phyloP scores from a whole-genome alignment of 352 stramenopile species.

The Phytophthora fragariae region DNA sequence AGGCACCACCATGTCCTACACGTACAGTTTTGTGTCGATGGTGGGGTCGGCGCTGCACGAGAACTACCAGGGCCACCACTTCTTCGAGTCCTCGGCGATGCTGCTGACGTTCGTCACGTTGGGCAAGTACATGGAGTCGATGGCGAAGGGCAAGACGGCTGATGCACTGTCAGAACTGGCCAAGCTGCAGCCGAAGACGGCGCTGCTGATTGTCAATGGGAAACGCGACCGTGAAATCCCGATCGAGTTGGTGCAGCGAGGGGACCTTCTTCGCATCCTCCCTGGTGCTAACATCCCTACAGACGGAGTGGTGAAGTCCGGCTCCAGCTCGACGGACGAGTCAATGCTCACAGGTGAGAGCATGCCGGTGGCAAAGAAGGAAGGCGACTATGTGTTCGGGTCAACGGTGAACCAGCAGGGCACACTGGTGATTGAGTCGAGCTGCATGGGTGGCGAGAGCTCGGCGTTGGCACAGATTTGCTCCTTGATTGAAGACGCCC shows the following conservation, averaged over 20 bases:
- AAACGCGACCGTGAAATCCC: conserved; percentile 75
- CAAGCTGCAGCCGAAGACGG: conserved; percentile 84
- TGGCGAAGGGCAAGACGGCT: conserved; percentile 87
- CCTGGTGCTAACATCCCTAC: conserved; percentile 84
- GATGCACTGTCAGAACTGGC: conserved; percentile 76
- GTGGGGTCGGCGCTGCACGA: conserved; percentile 65
- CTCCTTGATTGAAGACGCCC: conserved; percentile 88
- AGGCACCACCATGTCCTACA: conserved; percentile 87
- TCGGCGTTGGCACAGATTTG: conserved; percentile 80
- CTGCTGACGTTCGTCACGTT: conserved; percentile 88
- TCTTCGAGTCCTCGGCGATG: conserved; percentile 91
- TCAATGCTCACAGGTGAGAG: conserved; percentile 90
- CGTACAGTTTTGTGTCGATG: conserved; percentile 87
- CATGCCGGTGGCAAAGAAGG: conserved; percentile 86
- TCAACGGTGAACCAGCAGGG: conserved; percentile 88
- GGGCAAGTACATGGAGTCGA: conserved; percentile 91
- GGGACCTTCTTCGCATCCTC: conserved; percentile 73
- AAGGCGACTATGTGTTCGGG: conserved; percentile 84
- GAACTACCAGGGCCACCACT: conserved; percentile 83
- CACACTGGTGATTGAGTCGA: conserved; percentile 79
- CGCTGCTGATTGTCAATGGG: conserved; percentile 61
- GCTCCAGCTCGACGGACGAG: conserved; percentile 76
- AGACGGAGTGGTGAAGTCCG: conserved; percentile 80
- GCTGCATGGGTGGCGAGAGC: conserved; percentile 74
- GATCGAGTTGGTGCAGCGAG: conserved; percentile 87